Base-by-base conservation (phyloP, 2,329 filamentous ascomycete genomes). In the Cladophialophora bantiana region DNA sequence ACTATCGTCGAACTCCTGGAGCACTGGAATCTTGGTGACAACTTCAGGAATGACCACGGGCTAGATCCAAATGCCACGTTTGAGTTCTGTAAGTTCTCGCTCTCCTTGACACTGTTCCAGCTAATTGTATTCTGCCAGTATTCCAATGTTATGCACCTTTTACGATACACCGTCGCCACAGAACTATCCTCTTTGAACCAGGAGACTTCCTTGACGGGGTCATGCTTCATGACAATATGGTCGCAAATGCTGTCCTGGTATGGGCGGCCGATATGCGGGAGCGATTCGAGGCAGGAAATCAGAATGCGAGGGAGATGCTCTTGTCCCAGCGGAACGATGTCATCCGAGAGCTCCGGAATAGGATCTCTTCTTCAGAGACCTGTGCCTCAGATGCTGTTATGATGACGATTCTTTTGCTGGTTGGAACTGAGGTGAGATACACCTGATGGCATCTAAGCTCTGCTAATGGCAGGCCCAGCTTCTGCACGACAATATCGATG, bases 351-450 rank as follows among this genome's bases (percentile, higher is more conserved):
- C 60, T 62, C 26, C 60, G 60, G 18, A 26, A 42, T 7, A 62
- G 60, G 26, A 62, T 62, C 35, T 62, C 60, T 55, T 48, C 60
- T 12, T 13, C 60, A 10, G 50, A 56, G 26, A 15, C 36, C 2
- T 62, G 60, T 45, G 54, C 60, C 26, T 62, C 60, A 5, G 60
- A 62, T 36, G 32, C 60, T 18, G 60, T 62, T n/a, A 55, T 56
- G 60, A 55, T 40, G 50, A 62, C 60, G 6, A 62, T 62, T n/a
- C 60, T 62, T 12, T 7, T 62, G 52, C 20, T 62, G 35, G 53
- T 42, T 40, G 60, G 42, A 35, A 56, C 60, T 36, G 60, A 62
- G 52, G 60, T 56, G n/a, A 48, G 52, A 35, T n/a, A n/a, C 31
- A 10, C 18, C 20, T 2, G 13, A 35, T 53, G 4, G 36, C 4